Evolutionary conservation across 306 rosid genomes (phyloP), one percentile per base, ranked within the genome.

Genomic region (Acacia crassicarpa): DNA sequence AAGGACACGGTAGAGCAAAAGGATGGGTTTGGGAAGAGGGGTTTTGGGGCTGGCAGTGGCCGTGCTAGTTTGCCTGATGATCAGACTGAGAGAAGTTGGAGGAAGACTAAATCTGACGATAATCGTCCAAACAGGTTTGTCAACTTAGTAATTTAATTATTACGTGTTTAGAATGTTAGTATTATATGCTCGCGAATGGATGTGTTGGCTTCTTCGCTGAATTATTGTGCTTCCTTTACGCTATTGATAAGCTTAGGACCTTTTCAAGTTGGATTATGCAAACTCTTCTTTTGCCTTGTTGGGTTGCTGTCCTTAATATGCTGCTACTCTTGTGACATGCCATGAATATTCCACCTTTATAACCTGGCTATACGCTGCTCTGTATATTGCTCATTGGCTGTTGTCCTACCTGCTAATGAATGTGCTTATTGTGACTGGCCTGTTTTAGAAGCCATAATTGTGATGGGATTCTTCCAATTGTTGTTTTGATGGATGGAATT

Each of bases 61-160:
- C 82, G 88, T 23, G 66, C 83, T 54, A 33, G 33, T 61, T 77
- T 77, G 78, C 71, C 87, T 0, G 91, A 89, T 14, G 91, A 77
- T 67, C 66, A 81, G 46, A 72, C 90, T 15, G 97, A 87, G 78
- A 86, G 86, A 85, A 85, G 81, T 81, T 94, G 98, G 98, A 93
- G 92, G 90, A 95, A 87, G 89, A 82, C 95, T 6, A 88, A 74
- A 4, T 51, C 82, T 56, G 80, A 82, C 8, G 90, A 92, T 69
- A 77, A 73, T 78, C 87, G 79, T 81, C 88, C 94, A 2, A 75
- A 86, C 65, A 91, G 97, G 97, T 93, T 67, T 83, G 90, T 82
- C 45, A 46, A 62, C 12, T 44, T 27, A 4, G 43, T 65, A 41
- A 12, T 79, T 25, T 22, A 25, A 22, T 75, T 53, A 8, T 38